A percentile compares a stretch with the other conserved stretches of the same genome.
Conservation (phyloP, 176 grass and related monocot genomes). For the Carex myosuroides region DNA sequence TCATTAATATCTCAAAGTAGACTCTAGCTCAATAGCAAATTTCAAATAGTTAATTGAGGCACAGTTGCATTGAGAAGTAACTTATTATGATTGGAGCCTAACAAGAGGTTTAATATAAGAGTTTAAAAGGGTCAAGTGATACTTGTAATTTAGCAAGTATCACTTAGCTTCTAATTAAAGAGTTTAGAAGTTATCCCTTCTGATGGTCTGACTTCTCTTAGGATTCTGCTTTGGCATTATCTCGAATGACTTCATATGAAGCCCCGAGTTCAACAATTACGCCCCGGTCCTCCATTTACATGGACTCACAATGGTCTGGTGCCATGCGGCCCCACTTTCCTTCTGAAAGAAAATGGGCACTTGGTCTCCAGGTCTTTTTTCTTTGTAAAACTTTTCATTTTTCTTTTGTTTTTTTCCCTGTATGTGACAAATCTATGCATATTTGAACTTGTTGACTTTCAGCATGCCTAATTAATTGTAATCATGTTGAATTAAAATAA, state of each 20-base stretch:
- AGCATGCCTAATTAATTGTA: background rate
- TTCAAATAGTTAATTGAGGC: background rate
- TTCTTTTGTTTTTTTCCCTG: background rate
- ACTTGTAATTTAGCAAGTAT: background rate
- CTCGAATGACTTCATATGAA: constrained; percentile 34
- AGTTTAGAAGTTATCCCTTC: no score
- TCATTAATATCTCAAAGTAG: background rate
- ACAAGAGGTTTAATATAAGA: background rate
- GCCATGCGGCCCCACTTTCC: constrained; percentile 51
- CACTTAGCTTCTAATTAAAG: no score
- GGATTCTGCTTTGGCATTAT: constrained; percentile 25
- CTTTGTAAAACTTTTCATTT: background rate
- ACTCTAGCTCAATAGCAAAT: background rate
- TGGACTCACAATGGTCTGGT: constrained; percentile 46
- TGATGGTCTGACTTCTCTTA: background rate
- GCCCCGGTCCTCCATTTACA: constrained; percentile 39
- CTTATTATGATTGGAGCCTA: background rate
- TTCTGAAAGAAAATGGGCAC: constrained; percentile 77
- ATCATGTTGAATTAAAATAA: background rate
- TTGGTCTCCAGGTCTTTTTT: constrained; percentile 65
- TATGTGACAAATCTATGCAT: background rate
- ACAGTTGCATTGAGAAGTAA: background rate
- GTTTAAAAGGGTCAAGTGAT: background rate
- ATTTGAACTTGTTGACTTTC: background rate
- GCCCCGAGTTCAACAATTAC: constrained; percentile 38